Percentiles rank a stretch among this genome's conserved stretches.
Conservation (phyloP, 345 rosid species). For the Populus davidiana region DNA sequence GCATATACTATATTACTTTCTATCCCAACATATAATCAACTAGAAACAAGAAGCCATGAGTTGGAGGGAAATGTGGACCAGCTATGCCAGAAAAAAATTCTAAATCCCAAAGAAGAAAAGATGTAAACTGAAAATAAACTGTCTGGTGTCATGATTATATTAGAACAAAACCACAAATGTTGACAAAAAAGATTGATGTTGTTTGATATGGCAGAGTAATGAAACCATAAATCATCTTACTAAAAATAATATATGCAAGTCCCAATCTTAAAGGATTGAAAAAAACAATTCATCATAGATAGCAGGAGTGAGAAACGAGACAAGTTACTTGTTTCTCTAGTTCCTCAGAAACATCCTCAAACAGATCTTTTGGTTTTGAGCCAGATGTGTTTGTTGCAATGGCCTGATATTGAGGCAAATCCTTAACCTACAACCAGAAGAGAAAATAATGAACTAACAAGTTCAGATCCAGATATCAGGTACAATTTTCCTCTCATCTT, state of each 20-base stretch:
- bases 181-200: no score
- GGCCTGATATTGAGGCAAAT: conserved; percentile 76
- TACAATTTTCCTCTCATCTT: background rate
- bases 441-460: background rate
- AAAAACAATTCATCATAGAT: background rate
- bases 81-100: no score
- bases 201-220: background rate
- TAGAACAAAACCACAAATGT: no score
- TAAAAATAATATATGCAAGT: background rate
- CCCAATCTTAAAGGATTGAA: background rate
- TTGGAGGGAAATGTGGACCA: no score
- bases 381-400: conserved; percentile 87
- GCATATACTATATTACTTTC: no score
- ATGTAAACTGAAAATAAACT: background rate
- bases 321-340: conserved; percentile 69
- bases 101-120: background rate
- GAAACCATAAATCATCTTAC: background rate
- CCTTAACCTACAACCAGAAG: conserved; percentile 56
- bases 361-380: conserved; percentile 91
- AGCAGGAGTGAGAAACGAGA: background rate
- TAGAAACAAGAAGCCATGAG: no score
- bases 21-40: no score
- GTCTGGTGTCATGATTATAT: no score
- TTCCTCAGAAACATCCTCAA: conserved; percentile 82
- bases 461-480: background rate